Base-by-base conservation (phyloP, 805 yeast species). In the Nakazawaea holstii region DNA sequence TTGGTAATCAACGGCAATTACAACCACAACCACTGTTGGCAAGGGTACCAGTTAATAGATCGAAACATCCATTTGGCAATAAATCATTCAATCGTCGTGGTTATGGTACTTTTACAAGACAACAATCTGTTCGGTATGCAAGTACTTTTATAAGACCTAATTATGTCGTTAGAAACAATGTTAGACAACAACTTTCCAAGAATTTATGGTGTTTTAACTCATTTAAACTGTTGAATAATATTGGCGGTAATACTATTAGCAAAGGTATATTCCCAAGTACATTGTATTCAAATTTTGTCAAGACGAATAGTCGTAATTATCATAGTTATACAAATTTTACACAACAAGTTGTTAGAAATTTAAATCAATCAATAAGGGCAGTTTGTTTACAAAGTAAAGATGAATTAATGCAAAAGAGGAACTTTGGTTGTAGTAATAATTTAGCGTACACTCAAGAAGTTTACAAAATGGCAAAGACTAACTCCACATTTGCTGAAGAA, bases 281-380 rank as follows among this genome's bases (percentile, higher is more conserved):
- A 2, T 53, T 70, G 20, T 71, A 69, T 47, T 56, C 61, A 28
- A 59, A 67, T 49, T 71, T 70, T 49, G 55, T 61, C 6, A 56
- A 58, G 40, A 64, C 67, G 24, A 66, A 65, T 39, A 59, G 67
- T 1, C 60, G 76, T 57, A 63, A 64, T 57, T 72, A 64, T 46
- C 63, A 70, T 9, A 63, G 70, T 1, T 68, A 59, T 50, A 68
- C 61, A 5, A 59, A 59, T 13, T 56, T 62, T 11, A 66, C 82
- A 2, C 76, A 73, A 46, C 82, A 81, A 54, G 87, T 83, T 48
- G 82, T 79, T 27, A 68, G 68, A 51, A 80, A 74, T 56, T 66
- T 84, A 61, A 77, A 85, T 1, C 61, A 75, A 29, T 79, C 77
- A 6, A 40, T 73, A 17, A 65, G 76, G 41, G 60, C 61, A 11